Conservation (phyloP, 345 rosid species). For the Melaleuca quinquenervia region DNA sequence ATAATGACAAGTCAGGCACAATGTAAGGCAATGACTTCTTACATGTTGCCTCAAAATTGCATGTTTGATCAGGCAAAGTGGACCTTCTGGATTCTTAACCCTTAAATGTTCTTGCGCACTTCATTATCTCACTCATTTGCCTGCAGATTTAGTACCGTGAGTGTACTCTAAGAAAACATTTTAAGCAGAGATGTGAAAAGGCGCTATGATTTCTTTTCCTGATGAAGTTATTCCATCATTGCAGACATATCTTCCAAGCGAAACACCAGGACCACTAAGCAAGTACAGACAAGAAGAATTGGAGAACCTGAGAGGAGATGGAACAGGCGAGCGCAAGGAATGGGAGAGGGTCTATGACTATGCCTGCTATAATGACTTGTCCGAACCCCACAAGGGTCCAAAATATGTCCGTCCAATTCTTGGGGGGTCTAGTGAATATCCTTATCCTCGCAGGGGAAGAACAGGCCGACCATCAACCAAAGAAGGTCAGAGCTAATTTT, state of each 20-base stretch:
- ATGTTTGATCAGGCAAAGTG: background rate
- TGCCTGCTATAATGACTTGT: constrained; percentile 73
- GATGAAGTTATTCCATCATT: background rate
- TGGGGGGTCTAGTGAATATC: constrained; percentile 59
- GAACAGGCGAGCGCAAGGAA: constrained; percentile 57
- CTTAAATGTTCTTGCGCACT: background rate
- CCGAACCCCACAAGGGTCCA: constrained; percentile 32
- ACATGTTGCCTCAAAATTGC: background rate
- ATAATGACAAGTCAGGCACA: background rate
- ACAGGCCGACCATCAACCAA: constrained; percentile 51
- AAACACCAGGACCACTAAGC: constrained; percentile 41
- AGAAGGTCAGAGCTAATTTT: constrained; percentile 12
- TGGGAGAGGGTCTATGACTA: constrained; percentile 84
- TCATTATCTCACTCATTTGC: background rate
- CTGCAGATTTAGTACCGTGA: background rate
- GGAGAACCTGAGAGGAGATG: constrained; percentile 53
- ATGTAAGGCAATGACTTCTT: background rate
- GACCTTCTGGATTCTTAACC: background rate
- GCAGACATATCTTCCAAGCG: constrained; percentile 67
- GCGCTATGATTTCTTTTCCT: background rate
- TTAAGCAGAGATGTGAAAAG: background rate
- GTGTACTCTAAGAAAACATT: background rate
- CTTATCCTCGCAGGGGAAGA: constrained; percentile 88
- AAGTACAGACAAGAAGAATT: constrained; percentile 66
- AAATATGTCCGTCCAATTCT: constrained; percentile 57